Base-by-base conservation (phyloP, 2,329 filamentous ascomycete genomes). In the Endoconidiophora polonica region DNA sequence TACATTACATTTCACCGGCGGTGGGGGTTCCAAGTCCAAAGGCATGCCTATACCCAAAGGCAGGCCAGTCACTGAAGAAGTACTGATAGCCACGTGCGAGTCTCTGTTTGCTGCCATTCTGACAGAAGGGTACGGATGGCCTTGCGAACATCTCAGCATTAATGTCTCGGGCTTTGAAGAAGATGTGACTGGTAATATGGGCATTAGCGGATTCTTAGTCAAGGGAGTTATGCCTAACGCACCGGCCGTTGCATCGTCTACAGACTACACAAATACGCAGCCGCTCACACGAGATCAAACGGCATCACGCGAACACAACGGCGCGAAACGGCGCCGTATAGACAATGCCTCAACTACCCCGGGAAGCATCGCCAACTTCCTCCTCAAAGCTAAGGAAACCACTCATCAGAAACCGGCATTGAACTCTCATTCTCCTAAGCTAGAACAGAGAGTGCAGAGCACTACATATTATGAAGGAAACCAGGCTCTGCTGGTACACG, bases 141-240 rank as follows among this genome's bases (percentile, higher is more conserved):
- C 91, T 5, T 96, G 91, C 61, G 72, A 79, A n/a, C 91, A 94
- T 60, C 69, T 98, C 6, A 91, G 85, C 52, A 66, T 96, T 43
- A 88, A 83, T 55, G 86, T 96, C 22, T 81, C 79, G n/a, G 88
- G 86, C 0, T 95, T 96, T 56, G 88, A 96, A 62, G 87, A 95
- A 56, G 84, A 86, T 2, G 69, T 90, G 52, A 77, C 73, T 39
- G 83, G 85, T 4, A 96, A 94, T 59, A 81, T 80, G 69, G 85
- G 83, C 33, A 96, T 98, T 56, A 81, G 83, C 42, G 73, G 76
- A 1, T 96, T 95, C 59, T 69, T 98, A n/a, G 69, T 94, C 23
- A 81, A 81, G 65, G 80, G 48, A 9, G 23, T 18, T 12, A 33
- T 36, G 39, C 16, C 49, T n/a, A 33, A 26, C 7, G 20, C n/a